Evolutionary conservation across 2,329 filamentous ascomycete genomes (phyloP).

Genomic region (Talaromyces pinophilus): DNA sequence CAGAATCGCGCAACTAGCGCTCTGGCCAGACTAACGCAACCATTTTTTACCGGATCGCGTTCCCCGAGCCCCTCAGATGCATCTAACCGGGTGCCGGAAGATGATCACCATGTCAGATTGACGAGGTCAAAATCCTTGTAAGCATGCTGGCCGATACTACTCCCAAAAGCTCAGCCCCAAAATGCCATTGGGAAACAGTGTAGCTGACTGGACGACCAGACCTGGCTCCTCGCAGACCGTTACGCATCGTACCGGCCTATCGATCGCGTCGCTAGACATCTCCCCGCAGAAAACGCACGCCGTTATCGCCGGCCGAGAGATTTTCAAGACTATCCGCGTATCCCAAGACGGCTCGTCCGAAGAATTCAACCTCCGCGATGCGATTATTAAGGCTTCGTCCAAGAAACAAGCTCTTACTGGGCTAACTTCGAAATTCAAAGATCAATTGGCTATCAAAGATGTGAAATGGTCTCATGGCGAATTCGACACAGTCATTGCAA

Average conservation of each 20-base stretch:
- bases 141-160: conserved; percentile 23
- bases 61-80: conserved; percentile 54
- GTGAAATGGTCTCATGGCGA: conserved; percentile 68
- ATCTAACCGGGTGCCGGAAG: conserved; percentile 11
- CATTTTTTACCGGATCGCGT: conserved; percentile 56
- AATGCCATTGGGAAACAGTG: conserved; percentile 11
- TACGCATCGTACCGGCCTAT: conserved; percentile 64
- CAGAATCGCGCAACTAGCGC: conserved; percentile 49
- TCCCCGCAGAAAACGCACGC: conserved; percentile 65
- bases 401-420: conserved; percentile 50
- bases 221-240: conserved; percentile 56
- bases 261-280: conserved; percentile 64
- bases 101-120: conserved; percentile 32
- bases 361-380: conserved; percentile 64
- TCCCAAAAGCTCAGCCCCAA: neutral
- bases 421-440: conserved; percentile 54
- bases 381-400: conserved; percentile 59
- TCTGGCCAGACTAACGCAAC: conserved; percentile 56
- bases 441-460: conserved; percentile 64
- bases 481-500: conserved; percentile 62
- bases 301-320: conserved; percentile 65
- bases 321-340: conserved; percentile 65
- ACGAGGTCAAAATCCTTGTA: conserved; percentile 45
- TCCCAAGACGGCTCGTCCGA: conserved; percentile 59
- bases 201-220: conserved; percentile 31